phyloP scores from a whole-genome alignment of 768 basidiomycete genomes.

The Butyriboletus loyo region DNA sequence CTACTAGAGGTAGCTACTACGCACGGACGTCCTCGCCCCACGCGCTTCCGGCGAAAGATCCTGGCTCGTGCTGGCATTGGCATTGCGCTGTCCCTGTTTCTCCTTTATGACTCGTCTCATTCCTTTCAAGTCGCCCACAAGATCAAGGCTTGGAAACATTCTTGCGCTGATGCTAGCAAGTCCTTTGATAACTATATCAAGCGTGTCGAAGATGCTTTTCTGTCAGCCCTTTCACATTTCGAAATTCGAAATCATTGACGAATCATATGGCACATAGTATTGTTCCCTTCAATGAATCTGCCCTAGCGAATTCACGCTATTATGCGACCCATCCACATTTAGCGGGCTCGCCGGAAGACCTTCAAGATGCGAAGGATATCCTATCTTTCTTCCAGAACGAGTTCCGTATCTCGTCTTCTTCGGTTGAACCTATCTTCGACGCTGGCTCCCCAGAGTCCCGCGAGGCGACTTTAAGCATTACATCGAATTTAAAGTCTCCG shows the following conservation, averaged over 20 bases:
- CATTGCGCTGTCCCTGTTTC: slow-evolving; percentile 3
- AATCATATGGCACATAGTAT: slow-evolving; percentile 37
- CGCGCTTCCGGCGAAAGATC: slow-evolving; percentile 2
- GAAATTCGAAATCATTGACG: background rate
- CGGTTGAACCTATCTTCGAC: slow-evolving; percentile 53
- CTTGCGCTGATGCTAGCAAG: background rate
- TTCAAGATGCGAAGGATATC: slow-evolving; percentile 61
- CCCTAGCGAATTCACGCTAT: slow-evolving; percentile 50
- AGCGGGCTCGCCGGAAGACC: slow-evolving; percentile 62
- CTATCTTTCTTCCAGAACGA: slow-evolving; percentile 66
- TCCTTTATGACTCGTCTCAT: slow-evolving; percentile 8
- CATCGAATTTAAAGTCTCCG: slow-evolving; percentile 45
- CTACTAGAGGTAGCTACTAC: slow-evolving; percentile 11
- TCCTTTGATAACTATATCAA: slow-evolving; percentile 14
- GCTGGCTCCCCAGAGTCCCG: slow-evolving; percentile 70
- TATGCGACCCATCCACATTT: slow-evolving; percentile 72
- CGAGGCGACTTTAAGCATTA: slow-evolving; percentile 58
- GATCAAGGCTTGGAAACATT: slow-evolving; percentile 8
- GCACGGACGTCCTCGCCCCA: background rate
- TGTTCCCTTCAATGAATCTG: slow-evolving; percentile 56
- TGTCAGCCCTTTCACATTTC: slow-evolving; percentile 26
- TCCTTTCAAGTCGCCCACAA: background rate
- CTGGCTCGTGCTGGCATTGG: slow-evolving; percentile 4
- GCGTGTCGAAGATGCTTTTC: slow-evolving; percentile 31
- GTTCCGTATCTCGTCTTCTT: slow-evolving; percentile 48